Conservation (phyloP, 2,329 filamentous ascomycete species). For the Alternaria dauci region DNA sequence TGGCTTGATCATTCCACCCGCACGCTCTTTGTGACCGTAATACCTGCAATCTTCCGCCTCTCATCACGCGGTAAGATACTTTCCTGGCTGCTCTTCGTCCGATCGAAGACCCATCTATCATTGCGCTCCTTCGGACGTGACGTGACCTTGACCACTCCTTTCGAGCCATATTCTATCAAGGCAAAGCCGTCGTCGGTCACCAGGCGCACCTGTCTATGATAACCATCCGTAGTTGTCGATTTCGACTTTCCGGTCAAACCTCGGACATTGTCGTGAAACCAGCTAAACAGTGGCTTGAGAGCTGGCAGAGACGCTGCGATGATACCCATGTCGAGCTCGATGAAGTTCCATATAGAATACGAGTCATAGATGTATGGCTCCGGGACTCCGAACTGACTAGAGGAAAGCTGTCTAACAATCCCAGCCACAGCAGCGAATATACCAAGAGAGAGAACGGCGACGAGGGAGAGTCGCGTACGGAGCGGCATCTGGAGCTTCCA, state of each 20-base stretch:
- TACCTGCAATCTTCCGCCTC: neutral
- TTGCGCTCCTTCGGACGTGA: neutral
- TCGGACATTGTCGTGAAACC: conserved; percentile 37
- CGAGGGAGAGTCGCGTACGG: conserved; percentile 53
- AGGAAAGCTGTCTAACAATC: conserved; percentile 54
- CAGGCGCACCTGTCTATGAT: neutral
- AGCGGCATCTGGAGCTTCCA: conserved; percentile 55
- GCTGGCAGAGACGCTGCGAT: conserved; percentile 55
- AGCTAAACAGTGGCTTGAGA: conserved; percentile 44
- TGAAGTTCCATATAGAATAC: conserved; percentile 58
- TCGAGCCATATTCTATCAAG: neutral
- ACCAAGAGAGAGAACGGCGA: conserved; percentile 50
- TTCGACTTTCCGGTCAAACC: neutral
- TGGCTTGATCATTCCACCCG: neutral
- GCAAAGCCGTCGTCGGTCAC: neutral
- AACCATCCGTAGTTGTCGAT: neutral
- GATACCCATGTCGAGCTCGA: conserved; percentile 57
- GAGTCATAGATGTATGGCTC: conserved; percentile 51
- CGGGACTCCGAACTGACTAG: conserved; percentile 46
- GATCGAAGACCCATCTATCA: neutral
- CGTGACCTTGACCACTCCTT: neutral
- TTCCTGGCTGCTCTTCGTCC: neutral
- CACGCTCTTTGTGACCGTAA: neutral
- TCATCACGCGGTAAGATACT: neutral
- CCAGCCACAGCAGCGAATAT: conserved; percentile 55